Percentiles rank a stretch among this genome's conserved stretches.
These are phyloP conservation scores for Fusarium udum DNA, from an alignment of 2,329 filamentous ascomycete genomes.

Conservation along the genomic window DNA sequence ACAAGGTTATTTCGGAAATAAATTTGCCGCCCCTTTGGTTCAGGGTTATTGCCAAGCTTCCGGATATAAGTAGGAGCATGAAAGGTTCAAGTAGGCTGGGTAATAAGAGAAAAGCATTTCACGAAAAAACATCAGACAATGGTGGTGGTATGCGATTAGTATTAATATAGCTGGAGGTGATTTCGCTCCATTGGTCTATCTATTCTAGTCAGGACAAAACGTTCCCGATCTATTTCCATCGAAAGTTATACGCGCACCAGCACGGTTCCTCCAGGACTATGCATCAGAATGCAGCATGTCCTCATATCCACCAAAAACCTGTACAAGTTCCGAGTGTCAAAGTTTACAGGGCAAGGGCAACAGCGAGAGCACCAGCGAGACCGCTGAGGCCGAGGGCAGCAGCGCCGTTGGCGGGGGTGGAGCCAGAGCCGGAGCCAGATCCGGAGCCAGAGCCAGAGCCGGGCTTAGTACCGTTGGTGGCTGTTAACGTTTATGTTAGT, in stretches of 20 bases:
- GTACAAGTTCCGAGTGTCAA: not conserved
- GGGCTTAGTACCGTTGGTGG: slow-evolving; percentile 30
- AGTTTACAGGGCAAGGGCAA: slow-evolving; percentile 41
- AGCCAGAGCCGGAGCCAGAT: not conserved
- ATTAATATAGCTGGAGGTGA: slow-evolving; percentile 41
- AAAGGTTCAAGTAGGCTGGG: not conserved
- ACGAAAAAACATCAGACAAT: not conserved
- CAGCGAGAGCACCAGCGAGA: slow-evolving; percentile 37
- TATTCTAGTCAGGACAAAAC: slow-evolving; percentile 27
- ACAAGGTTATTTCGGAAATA: not conserved
- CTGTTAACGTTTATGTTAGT: slow-evolving; percentile 18
- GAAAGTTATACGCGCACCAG: slow-evolving; percentile 39
- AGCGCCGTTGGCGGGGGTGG: slow-evolving; percentile 30
- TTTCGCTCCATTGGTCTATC: slow-evolving; percentile 36
- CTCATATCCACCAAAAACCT: slow-evolving; percentile 20
- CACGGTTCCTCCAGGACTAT: slow-evolving; percentile 31
- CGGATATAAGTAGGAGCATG: not conserved
- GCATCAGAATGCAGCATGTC: not conserved
- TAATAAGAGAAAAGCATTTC: not conserved
- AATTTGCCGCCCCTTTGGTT: not conserved
- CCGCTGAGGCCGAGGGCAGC: slow-evolving; percentile 34
- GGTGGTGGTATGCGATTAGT: slow-evolving; percentile 40
- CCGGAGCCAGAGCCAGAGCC: slow-evolving; percentile 23
- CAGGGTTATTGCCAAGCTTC: not conserved
- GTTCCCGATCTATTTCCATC: slow-evolving; percentile 33